Base-by-base conservation (phyloP, 345 rosid species). In the Bruguiera sexangula region DNA sequence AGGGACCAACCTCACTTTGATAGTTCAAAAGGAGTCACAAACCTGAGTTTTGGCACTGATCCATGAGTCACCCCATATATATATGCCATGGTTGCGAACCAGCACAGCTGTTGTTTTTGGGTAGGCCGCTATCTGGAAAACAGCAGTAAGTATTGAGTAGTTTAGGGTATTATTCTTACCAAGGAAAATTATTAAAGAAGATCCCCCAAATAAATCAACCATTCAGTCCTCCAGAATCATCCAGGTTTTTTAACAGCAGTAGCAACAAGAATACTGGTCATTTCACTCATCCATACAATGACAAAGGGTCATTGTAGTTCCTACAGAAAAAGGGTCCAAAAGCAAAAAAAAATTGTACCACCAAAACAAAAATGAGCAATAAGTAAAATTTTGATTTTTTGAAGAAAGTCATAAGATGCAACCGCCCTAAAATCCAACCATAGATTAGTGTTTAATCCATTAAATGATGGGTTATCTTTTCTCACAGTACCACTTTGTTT, bases 1-100 rank as follows among this genome's bases (percentile, higher is more conserved):
- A 43, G 50, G 18, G 5, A 43, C 50, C 50, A 43, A 43, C 16
- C 50, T 13, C 50, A 43, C 16, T 43, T 43, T 13, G 50, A 62
- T 68, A 34, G 27, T 55, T 20, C 21, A 71, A 36, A 7, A 27
- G 39, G 7, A 18, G 36, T 30, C 60, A 55, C 83, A 72, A 65
- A 95, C 99, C 99, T 95, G 97, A 46, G 98, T 95, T 86, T 95
- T 92, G 74, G 97, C 96, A 79, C 76, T 88, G 83, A 95, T 95
- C 99, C 99, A 95, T 62, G 98, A 81, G 75, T 95, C 98, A 71
- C 98, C 98, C 99, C 98, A 96, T 58, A 90, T 75, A 70, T 86
- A 92, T 79, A 95, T 77, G 54, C 96, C 99, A 62, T 95, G 99
- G 75, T 95, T 95, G 71, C 95, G 89, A 68, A 96, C 98, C 78